phyloP scores from a whole-genome alignment of 805 yeast species.

The Candida gorgasii region DNA sequence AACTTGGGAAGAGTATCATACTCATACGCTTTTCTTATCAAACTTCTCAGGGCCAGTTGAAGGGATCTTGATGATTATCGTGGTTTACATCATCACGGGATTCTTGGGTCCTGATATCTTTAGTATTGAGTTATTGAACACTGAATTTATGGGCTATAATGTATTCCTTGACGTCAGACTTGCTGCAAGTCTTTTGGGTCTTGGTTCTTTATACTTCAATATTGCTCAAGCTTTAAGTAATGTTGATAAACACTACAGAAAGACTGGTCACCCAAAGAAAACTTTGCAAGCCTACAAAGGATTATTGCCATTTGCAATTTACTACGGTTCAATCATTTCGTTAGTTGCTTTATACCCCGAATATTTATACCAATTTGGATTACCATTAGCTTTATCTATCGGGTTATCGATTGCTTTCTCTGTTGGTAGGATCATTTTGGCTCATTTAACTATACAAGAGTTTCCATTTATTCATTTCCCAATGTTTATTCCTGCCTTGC shows the following conservation, averaged over 20 bases:
- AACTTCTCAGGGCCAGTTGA: slow-evolving; percentile 93
- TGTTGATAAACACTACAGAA: slow-evolving; percentile 49
- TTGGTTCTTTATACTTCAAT: slow-evolving; percentile 59
- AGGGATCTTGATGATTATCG: slow-evolving; percentile 70
- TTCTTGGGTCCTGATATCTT: slow-evolving; percentile 69
- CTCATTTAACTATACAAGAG: slow-evolving; percentile 76
- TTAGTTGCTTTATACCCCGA: slow-evolving; percentile 54
- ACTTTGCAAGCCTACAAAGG: slow-evolving; percentile 52
- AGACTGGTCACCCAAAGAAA: slow-evolving; percentile 24
- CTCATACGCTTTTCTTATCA: slow-evolving; percentile 76
- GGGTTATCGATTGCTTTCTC: slow-evolving; percentile 77
- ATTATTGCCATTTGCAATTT: slow-evolving; percentile 65
- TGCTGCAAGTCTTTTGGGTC: slow-evolving; percentile 46
- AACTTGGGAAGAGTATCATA: slow-evolving; percentile 96
- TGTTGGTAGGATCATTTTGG: slow-evolving; percentile 89
- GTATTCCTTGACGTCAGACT: slow-evolving; percentile 13
- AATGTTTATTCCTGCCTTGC: slow-evolving; percentile 59
- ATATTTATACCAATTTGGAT: slow-evolving; percentile 43
- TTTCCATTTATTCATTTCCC: slow-evolving; percentile 78
- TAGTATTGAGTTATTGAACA: slow-evolving; percentile 44
- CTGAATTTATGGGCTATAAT: slow-evolving; percentile 29
- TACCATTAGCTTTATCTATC: slow-evolving; percentile 66
- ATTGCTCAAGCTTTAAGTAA: slow-evolving; percentile 66
- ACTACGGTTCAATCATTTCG: slow-evolving; percentile 48
- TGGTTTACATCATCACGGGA: slow-evolving; percentile 62